These are phyloP conservation scores for Mycena crocata DNA, from an alignment of 768 basidiomycete genomes.

Conservation along the genomic window DNA sequence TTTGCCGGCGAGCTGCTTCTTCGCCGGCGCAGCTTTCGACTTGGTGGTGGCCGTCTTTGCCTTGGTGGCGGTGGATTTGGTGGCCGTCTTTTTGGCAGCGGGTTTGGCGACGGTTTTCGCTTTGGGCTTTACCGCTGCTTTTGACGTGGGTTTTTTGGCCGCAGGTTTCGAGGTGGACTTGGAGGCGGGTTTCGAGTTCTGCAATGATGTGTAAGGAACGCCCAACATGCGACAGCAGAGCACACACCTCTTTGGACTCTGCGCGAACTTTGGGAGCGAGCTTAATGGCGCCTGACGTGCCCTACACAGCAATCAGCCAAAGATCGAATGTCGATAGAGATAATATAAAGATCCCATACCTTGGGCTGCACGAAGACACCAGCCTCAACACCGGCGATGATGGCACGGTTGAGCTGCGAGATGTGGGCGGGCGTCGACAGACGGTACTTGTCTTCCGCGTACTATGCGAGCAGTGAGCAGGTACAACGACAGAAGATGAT, in stretches of 20 bases:
- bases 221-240: no score
- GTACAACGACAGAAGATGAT: background rate
- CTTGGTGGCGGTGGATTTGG: constrained; percentile 12
- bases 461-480: constrained; percentile 58
- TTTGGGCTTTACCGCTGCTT: constrained; percentile 10
- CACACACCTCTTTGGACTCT: constrained; percentile 28
- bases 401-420: constrained; percentile 80
- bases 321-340: background rate
- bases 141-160: background rate
- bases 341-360: background rate
- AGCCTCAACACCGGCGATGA: constrained; percentile 72
- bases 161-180: constrained; percentile 17
- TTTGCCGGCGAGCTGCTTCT: constrained; percentile 3
- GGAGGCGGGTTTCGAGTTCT: constrained; percentile 26
- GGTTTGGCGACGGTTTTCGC: background rate
- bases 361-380: constrained; percentile 53
- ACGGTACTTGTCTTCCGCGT: constrained; percentile 84
- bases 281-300: constrained; percentile 74
- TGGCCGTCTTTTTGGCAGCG: background rate
- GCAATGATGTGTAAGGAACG: background rate
- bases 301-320: constrained; percentile 31
- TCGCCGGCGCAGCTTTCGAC: background rate
- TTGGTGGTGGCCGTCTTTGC: constrained; percentile 13
- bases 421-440: constrained; percentile 75
- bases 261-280: constrained; percentile 61